These are phyloP conservation scores for Phanerochaete sordida DNA, from an alignment of 768 basidiomycete genomes.

Conservation along the genomic window DNA sequence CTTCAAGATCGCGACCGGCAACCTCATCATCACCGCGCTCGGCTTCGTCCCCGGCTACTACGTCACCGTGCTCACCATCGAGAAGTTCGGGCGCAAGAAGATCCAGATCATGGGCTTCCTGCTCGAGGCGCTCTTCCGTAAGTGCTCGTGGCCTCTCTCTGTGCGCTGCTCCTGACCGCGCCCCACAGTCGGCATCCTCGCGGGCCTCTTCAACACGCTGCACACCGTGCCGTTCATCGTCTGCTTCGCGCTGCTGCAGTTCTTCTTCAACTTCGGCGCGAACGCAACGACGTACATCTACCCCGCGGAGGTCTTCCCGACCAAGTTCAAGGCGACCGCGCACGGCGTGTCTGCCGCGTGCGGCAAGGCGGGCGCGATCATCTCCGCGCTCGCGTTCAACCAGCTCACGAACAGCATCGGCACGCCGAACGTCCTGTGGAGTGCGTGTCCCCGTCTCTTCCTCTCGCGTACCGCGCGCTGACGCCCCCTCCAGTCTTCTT, in stretches of 20 bases:
- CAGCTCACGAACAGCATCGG: conserved; percentile 57
- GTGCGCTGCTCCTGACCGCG: background rate
- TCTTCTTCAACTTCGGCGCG: conserved; percentile 11
- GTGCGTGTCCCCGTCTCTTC: conserved; percentile 29
- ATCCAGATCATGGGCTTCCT: conserved; percentile 79
- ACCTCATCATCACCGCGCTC: conserved; percentile 67
- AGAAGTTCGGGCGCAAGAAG: conserved; percentile 68
- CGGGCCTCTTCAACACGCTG: conserved; percentile 57
- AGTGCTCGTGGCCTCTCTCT: conserved; percentile 12
- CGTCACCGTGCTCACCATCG: conserved; percentile 62
- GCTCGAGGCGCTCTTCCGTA: conserved; percentile 64
- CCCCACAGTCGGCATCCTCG: conserved; percentile 58
- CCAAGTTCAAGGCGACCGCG: conserved; percentile 66
- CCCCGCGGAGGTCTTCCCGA: conserved; percentile 79
- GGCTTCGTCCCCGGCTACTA: conserved; percentile 84
- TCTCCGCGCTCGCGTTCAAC: conserved; percentile 73
- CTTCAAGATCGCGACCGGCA: conserved; percentile 64
- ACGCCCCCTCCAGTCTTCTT: conserved; percentile 26
- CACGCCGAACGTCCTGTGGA: conserved; percentile 66
- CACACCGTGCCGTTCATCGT: conserved; percentile 63
- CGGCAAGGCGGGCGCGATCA: conserved; percentile 76
- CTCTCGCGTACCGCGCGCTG: background rate
- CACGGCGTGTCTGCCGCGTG: conserved; percentile 73
- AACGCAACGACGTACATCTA: conserved; percentile 37
- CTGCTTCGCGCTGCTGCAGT: conserved; percentile 51